Percentiles rank a stretch among this genome's conserved stretches.
phyloP scores from a whole-genome alignment of 2,329 filamentous ascomycete species.

The Endoconidiophora polonica region DNA sequence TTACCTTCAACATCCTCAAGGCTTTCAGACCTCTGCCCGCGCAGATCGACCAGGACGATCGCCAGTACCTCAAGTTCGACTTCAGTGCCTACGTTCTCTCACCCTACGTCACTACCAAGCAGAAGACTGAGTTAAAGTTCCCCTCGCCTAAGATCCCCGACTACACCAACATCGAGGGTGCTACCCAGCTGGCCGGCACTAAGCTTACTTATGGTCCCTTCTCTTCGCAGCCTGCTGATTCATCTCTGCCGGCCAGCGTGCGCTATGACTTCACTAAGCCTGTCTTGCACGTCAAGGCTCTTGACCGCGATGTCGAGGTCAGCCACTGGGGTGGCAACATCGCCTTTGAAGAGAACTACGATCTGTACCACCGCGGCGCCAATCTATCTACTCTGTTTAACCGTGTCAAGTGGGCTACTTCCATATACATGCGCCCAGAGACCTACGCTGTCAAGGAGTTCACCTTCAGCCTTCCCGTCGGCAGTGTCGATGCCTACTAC shows the following conservation, averaged over 20 bases:
- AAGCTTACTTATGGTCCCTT: conserved; percentile 88
- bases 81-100: conserved; percentile 77
- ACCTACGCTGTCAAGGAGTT: conserved; percentile 68
- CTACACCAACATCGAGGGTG: conserved; percentile 59
- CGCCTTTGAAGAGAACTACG: conserved; percentile 87
- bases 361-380: conserved; percentile 72
- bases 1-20: conserved; percentile 68
- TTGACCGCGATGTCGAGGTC: conserved; percentile 87
- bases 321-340: conserved; percentile 97
- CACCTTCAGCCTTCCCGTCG: conserved; percentile 59
- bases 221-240: conserved; percentile 62
- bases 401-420: conserved; percentile 57
- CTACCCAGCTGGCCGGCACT: conserved; percentile 65
- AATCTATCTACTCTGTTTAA: conserved; percentile 57
- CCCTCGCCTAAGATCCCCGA: conserved; percentile 63
- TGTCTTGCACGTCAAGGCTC: conserved; percentile 56
- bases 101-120: conserved; percentile 71
- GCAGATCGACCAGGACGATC: conserved; percentile 64
- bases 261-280: conserved; percentile 95
- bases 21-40: conserved; percentile 68
- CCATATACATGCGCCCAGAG: conserved; percentile 59
- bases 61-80: conserved; percentile 71
- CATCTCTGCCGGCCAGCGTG: conserved; percentile 53
- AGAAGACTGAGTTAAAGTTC: conserved; percentile 95
- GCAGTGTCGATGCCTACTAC: conserved; percentile 80